Evolutionary conservation across 495 filamentous ascomycete genomes (phyloP), one percentile per base, ranked within the genome.

Genomic region (Trichocladium uniseriatum): DNA sequence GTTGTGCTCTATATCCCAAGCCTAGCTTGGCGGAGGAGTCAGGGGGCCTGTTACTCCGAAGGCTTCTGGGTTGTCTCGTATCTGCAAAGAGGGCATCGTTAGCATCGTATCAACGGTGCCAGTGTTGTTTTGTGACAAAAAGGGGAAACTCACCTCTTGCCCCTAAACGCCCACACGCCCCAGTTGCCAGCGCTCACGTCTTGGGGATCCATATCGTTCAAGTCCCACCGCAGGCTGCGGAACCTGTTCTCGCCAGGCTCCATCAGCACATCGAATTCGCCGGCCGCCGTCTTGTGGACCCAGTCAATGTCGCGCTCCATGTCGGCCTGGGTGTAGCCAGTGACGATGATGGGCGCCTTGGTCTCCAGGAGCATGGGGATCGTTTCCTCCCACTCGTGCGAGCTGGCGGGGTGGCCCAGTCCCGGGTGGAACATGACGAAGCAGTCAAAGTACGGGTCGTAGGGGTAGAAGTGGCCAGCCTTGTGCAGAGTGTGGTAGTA

Each of bases 401-500:
- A 84, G 65, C 82, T 88, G 16, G 89, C 87, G 6, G 94, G 89
- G 64, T 99, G 94, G 18, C 92, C 92, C 18, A 99, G 72, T 6
- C 92, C 92, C 2, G 92, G 92, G 64, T 99, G 92, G 73, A 96
- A 99, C 43, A 94, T 76, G 59, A 99, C 79, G 57, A 99, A 89
- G 62, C 82, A 87, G 70, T 99, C 92, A 56, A 99, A 91, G 65
- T 99, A 99, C 1, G 92, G 92, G 64, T 99, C 92, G 67, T 87
- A 96, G 0, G 94, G 94, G 20, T 84, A 77, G 71, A 97, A 99
- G 48, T 86, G 74, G 27, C 84, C 79, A 1, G 91, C 82, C 57
- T 91, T 80, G 69, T 97, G 90, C 59, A 99, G 77, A 1, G 89
- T 96, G 64, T 99, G 90, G 72, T 90, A 99, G 68, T 99, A 96